Conservation (phyloP, 192 early-diverging fungal genomes). For the Gigaspora rosea region DNA sequence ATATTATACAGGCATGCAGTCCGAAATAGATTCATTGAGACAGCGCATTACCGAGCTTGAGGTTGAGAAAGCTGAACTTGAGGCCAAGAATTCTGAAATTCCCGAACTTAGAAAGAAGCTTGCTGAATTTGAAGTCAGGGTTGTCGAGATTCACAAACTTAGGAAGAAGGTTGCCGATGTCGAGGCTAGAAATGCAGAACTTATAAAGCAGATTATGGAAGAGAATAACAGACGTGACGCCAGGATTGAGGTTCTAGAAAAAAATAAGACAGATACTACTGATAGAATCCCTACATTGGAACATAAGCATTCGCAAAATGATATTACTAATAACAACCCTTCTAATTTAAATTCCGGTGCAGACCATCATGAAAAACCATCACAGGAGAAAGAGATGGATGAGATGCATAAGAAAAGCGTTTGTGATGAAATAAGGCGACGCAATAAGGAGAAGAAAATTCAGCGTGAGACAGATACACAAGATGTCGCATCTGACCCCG, state of each 20-base stretch:
- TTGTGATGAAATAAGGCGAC: background rate
- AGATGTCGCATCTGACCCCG: background rate
- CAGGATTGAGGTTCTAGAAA: conserved; percentile 5
- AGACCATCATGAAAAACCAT: background rate
- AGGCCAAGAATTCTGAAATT: background rate
- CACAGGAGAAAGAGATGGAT: background rate
- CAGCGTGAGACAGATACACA: background rate
- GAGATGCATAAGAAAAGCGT: background rate
- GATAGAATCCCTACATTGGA: conserved; percentile 11
- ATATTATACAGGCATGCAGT: too few species aligned
- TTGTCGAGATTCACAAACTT: background rate
- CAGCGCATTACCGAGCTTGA: background rate
- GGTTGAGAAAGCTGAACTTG: background rate
- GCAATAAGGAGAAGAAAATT: conserved; percentile 17
- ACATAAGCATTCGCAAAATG: conserved; percentile 12
- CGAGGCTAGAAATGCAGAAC: background rate
- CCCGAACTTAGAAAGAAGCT: background rate
- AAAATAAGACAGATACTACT: background rate
- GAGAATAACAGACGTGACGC: background rate
- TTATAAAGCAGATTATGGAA: background rate
- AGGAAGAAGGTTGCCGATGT: background rate
- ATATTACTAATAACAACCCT: conserved; percentile 1
- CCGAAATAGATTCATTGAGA: background rate
- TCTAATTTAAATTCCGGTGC: background rate
- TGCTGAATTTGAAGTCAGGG: background rate